phyloP scores from a whole-genome alignment of 306 rosid genomes.

The Ormosia semicastrata region DNA sequence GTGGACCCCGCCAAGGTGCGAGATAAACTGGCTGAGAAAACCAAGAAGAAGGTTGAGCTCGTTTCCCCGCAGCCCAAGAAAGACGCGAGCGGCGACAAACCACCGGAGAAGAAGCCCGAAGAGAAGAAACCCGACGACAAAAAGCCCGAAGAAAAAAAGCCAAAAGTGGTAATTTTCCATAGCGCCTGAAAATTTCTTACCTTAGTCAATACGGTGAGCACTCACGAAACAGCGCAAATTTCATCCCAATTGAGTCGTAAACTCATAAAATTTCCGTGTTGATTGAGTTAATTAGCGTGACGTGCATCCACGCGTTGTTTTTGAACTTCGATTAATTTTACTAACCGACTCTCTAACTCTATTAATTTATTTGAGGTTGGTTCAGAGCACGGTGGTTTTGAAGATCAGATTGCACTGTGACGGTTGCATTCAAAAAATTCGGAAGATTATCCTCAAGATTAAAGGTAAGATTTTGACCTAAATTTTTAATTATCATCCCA shows the following conservation, averaged over 20 bases:
- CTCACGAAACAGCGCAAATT: neutral
- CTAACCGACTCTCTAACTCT: neutral
- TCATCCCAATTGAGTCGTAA: neutral
- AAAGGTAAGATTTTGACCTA: slow-evolving; percentile 53
- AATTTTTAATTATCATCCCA: neutral
- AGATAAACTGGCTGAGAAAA: slow-evolving; percentile 56
- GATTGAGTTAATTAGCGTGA: neutral
- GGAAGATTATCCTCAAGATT: slow-evolving; percentile 42
- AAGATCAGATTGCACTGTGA: slow-evolving; percentile 86
- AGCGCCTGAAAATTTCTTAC: neutral
- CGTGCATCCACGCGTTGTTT: neutral
- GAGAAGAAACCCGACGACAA: slow-evolving; percentile 50
- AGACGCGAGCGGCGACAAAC: slow-evolving; percentile 51
- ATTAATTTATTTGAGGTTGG: neutral
- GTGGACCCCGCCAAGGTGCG: slow-evolving; percentile 50
- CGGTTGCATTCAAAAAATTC: slow-evolving; percentile 72
- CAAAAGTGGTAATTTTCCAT: slow-evolving; percentile 36
- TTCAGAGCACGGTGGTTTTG: slow-evolving; percentile 67
- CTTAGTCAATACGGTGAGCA: neutral
- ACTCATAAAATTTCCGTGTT: neutral
- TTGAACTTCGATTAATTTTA: neutral
- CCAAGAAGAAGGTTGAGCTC: slow-evolving; percentile 71
- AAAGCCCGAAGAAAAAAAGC: slow-evolving; percentile 57
- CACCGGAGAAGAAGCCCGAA: slow-evolving; percentile 39
- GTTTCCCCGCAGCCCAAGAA: slow-evolving; percentile 63